phyloP scores from a whole-genome alignment of 2,329 filamentous ascomycete species.

The Penicillium fuscoglaucum region DNA sequence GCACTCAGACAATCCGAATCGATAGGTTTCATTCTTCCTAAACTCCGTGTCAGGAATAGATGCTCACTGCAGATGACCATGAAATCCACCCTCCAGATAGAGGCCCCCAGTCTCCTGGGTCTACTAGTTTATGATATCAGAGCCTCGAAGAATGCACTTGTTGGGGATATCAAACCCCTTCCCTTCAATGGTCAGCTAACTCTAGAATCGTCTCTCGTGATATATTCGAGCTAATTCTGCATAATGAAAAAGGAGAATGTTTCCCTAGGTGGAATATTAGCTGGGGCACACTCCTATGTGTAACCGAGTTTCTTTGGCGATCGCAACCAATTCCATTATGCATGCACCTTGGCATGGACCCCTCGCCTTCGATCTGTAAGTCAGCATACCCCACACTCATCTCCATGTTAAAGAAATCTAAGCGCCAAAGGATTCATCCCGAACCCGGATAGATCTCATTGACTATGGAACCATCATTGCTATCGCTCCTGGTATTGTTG shows the following conservation, averaged over 20 bases:
- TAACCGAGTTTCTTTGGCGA: not conserved
- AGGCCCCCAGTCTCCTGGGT: not conserved
- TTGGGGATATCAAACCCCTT: not conserved
- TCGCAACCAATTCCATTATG: not conserved
- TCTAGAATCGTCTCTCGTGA: not conserved
- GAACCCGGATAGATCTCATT: too few relatives aligned
- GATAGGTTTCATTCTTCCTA: not conserved
- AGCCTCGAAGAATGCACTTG: not conserved
- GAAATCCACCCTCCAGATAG: not conserved
- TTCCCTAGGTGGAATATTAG: not conserved
- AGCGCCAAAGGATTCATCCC: too few relatives aligned
- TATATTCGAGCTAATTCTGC: not conserved
- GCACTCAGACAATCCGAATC: not conserved
- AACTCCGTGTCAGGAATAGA: not conserved
- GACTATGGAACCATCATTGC: not conserved
- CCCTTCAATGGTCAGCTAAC: not conserved
- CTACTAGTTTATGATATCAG: too few relatives aligned
- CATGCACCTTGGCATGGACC: not conserved
- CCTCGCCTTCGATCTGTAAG: not conserved
- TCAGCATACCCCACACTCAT: not conserved
- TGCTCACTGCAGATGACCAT: not conserved
- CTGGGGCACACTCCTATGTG: not conserved
- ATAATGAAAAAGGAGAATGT: not conserved
- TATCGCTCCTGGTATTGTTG: not conserved
- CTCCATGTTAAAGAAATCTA: not conserved